Percentiles rank a stretch among this genome's conserved stretches.
These are phyloP conservation scores for Leucocoprinus leucothites DNA, from an alignment of 768 basidiomycete species.

Conservation along the genomic window DNA sequence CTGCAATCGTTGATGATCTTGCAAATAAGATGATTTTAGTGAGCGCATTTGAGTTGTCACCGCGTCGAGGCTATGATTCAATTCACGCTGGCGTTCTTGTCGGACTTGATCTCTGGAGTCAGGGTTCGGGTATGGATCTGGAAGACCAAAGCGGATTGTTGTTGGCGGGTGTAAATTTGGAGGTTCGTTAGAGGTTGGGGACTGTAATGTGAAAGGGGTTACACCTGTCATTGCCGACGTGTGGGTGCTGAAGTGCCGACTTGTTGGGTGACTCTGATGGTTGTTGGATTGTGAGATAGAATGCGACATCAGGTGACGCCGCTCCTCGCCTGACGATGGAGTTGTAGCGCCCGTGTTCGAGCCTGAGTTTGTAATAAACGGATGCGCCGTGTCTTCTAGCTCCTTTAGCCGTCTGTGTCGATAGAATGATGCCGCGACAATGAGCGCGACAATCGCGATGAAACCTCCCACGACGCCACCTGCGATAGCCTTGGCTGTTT, in stretches of 20 bases:
- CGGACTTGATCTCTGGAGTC: background rate
- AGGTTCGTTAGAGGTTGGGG: background rate
- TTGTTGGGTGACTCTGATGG: background rate
- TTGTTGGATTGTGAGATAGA: background rate
- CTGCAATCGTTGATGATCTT: background rate
- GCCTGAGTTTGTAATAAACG: background rate
- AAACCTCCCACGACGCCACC: slow-evolving; percentile 12
- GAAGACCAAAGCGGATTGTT: background rate
- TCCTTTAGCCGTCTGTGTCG: background rate
- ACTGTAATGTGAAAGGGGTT: background rate
- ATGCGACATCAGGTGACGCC: background rate
- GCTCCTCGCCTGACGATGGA: background rate
- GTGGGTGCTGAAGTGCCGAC: background rate
- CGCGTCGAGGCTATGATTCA: background rate
- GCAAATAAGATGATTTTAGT: background rate
- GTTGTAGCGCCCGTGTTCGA: background rate
- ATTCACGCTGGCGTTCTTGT: background rate
- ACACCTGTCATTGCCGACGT: background rate
- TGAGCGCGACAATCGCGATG: slow-evolving; percentile 3
- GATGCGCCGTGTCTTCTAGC: background rate
- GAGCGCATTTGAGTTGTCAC: background rate
- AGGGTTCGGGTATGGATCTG: background rate
- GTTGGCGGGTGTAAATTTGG: background rate
- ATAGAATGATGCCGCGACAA: slow-evolving; percentile 4
- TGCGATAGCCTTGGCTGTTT: slow-evolving; percentile 3